A percentile compares a stretch with the other conserved stretches of the same genome.
Conservation (phyloP, 257 asterid species). For the Ocimum tenuiflorum region DNA sequence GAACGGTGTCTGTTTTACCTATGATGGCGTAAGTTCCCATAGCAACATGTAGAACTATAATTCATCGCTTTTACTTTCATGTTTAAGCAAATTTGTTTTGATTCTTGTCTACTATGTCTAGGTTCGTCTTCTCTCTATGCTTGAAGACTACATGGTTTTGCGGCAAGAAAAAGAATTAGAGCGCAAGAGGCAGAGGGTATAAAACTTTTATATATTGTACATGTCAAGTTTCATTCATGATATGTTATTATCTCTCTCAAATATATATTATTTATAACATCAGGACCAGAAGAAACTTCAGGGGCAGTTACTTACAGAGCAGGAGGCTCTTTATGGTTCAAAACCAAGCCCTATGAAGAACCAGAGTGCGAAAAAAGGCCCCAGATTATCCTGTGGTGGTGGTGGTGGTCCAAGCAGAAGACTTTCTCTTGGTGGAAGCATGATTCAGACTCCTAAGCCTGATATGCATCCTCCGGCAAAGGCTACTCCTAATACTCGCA, state of each 20-base stretch:
- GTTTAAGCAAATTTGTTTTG: not conserved
- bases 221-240: not conserved
- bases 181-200: constrained; percentile 85
- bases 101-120: constrained; percentile 25
- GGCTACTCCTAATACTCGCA: constrained; percentile 44
- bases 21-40: constrained; percentile 68
- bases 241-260: constrained; percentile 6
- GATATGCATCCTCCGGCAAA: constrained; percentile 33
- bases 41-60: not conserved
- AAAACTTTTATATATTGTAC: not conserved
- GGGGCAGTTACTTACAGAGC: constrained; percentile 49
- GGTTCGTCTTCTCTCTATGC: constrained; percentile 83
- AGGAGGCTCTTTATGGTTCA: constrained; percentile 54
- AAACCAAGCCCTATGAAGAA: constrained; percentile 64
- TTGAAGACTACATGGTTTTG: constrained; percentile 61
- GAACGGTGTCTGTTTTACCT: constrained; percentile 65
- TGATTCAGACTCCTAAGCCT: constrained; percentile 42
- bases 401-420: constrained; percentile 28
- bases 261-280: not conserved
- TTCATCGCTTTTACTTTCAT: not conserved
- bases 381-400: constrained; percentile 50
- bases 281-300: constrained; percentile 84
- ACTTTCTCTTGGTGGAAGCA: constrained; percentile 50
- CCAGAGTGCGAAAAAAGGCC: constrained; percentile 48
- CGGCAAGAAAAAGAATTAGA: constrained; percentile 83